Base-by-base conservation (phyloP, 176 grass and related monocot species). In the Musa itinerans region DNA sequence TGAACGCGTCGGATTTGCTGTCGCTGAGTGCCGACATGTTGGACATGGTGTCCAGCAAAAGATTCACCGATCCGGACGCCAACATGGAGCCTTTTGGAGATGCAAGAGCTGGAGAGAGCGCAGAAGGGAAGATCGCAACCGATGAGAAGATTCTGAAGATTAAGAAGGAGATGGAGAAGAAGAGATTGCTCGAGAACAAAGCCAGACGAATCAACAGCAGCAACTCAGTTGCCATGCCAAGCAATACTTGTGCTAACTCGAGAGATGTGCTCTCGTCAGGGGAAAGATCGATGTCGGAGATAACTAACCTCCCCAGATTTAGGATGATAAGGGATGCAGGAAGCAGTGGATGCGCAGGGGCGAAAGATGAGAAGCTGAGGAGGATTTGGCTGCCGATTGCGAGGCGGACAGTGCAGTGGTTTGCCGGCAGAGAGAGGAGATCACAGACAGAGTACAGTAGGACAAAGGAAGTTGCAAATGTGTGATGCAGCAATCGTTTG, bases 241-340 rank as follows among this genome's bases (percentile, higher is more conserved):
- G 10, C 27, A n/a, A 10, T 16, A 22, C 26, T 25, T 52, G 22
- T 23, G 21, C 54, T 4, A 17, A 43, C 12, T 53, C 53, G 16
- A 86, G 78, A 25, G 80, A 83, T 52, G 52, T 34, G 78, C 63
- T 92, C 49, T 87, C 88, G 2, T n/a, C 85, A 1, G 87, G 86
- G 1, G 80, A 63, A 25, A 83, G 95, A 48, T 99, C 90, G 50
- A 81, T 94, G 88, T 99, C 95, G 64, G 91, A 99, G 84, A 91
- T 99, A 29, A 83, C 87, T 25, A 92, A 86, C 66, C 62, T 94
- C 23, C 79, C 91, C 0, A 67, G 95, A 84, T 71, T 89, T 59
- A 73, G 70, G 29, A 19, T 61, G 10, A 68, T 68, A 13, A 65
- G 74, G 27, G 81, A 81, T 23, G 11, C 76, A 56, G 64, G 14